Evolutionary conservation across 768 basidiomycete genomes (phyloP).

Genomic region (Lactarius deliciosus): DNA sequence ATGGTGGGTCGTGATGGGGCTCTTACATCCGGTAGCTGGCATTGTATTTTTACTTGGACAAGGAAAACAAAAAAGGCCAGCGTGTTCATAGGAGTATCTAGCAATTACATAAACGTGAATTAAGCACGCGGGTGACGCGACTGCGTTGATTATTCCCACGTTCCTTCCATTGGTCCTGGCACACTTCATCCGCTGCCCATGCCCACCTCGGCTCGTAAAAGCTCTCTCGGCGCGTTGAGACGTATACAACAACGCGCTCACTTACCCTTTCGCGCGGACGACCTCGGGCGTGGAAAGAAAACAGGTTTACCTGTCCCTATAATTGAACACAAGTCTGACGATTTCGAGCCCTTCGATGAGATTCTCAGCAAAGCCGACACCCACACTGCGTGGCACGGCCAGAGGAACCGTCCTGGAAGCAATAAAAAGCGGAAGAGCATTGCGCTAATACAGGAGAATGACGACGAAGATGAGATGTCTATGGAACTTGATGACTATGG

Average conservation of each 20-base stretch:
- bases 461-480: conserved; percentile 65
- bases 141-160: conserved; percentile 29
- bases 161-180: neutral
- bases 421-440: conserved; percentile 44
- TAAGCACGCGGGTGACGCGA: conserved; percentile 4
- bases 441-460: conserved; percentile 33
- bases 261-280: conserved; percentile 76
- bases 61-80: conserved; percentile 2
- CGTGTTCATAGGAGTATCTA: neutral
- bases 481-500: conserved; percentile 69
- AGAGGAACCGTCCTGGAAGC: conserved; percentile 34
- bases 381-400: conserved; percentile 58
- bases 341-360: conserved; percentile 80
- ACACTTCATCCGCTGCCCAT: conserved; percentile 24
- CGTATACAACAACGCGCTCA: conserved; percentile 65
- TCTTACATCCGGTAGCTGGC: conserved; percentile 13
- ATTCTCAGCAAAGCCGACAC: conserved; percentile 68
- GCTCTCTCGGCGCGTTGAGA: conserved; percentile 44
- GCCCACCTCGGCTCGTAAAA: conserved; percentile 39
- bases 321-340: conserved; percentile 73
- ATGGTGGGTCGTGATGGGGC: conserved; percentile 5
- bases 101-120: neutral
- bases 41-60: conserved; percentile 17
- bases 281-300: conserved; percentile 75
- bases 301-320: conserved; percentile 70